phyloP scores from a whole-genome alignment of 1,139 yeast genomes.

The Saccharomyces hybrid region DNA sequence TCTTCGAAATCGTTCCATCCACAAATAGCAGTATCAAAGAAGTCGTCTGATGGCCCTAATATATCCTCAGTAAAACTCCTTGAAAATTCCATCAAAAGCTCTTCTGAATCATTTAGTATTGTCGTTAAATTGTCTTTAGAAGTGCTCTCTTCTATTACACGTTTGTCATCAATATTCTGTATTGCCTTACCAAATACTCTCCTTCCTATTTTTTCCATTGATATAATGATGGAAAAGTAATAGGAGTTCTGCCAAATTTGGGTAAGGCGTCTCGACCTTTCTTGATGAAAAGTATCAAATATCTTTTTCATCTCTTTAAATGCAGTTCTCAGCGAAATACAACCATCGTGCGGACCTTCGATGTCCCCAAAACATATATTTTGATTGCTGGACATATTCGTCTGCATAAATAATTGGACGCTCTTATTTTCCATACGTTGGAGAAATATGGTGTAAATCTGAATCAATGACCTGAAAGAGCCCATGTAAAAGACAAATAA shows the following conservation, averaged over 20 bases:
- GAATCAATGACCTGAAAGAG: constrained; percentile 1
- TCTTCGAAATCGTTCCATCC: neutral
- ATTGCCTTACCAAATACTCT: constrained; percentile 5
- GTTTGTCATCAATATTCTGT: neutral
- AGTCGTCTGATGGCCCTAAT: neutral
- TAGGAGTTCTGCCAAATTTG: constrained; percentile 7
- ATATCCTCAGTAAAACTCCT: neutral
- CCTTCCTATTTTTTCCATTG: constrained; percentile 8
- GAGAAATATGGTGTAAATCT: constrained; percentile 1
- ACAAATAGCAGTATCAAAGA: neutral
- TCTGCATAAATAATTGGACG: neutral
- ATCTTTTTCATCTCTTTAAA: constrained; percentile 1
- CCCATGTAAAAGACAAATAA: constrained; percentile 8
- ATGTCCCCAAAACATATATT: neutral
- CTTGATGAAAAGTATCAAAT: constrained; percentile 3
- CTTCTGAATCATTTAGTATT: neutral
- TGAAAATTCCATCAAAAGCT: neutral
- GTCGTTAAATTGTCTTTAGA: neutral
- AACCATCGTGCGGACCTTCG: constrained; percentile 6
- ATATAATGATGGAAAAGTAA: constrained; percentile 6
- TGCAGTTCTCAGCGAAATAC: constrained; percentile 3
- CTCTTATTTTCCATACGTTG: neutral
- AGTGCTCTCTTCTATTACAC: neutral
- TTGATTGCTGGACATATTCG: neutral
- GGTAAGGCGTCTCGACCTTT: constrained; percentile 2